Evolutionary conservation across 2,329 filamentous ascomycete species (phyloP), one percentile per base, ranked within the genome.

Genomic region (Penicillium sp.): DNA sequence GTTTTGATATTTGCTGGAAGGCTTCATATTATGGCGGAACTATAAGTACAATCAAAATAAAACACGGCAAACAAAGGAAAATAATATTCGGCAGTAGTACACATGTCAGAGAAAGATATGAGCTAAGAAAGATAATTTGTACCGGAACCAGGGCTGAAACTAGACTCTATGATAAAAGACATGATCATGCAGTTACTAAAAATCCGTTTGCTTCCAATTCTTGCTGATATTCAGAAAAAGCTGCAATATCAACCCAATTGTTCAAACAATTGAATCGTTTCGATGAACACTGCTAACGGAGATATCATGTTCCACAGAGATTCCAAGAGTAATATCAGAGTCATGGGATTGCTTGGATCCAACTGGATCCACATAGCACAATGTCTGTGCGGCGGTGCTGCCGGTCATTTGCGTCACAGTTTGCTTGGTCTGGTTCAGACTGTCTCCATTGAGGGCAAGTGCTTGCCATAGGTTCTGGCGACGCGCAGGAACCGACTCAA

Each of bases 231-330:
- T 4, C 9, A 19, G 35, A 3, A 16, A 19, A 39, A 19, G 3
- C 10, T 19, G n/a, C 16, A 13, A 19, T 46, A 29, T 50, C 31
- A 47, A 7, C 24, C 9, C 44, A 29, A 11, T 16, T 48, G 46
- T 22, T 39, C 26, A 53, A 21, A 46, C 42, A 16, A 39, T 6
- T 6, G 39, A 44, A 6, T 33, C 43, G 9, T 22, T 16, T 29
- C 31, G 27, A 27, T 46, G 52, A 11, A 29, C 33, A 44, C 65
- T 69, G 14, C 63, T 51, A 11, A 73, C 58, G 3, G 65, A 69
- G 37, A 72, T 67, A 44, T 71, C 66, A 54, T 70, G 68, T 35
- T 68, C 70, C 19, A 73, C 66, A 3, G 63, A 52, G 26, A 73
- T 73, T 1, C 65, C 69, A 29, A 63, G 60, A 16, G 58, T 60